Evolutionary conservation across 345 rosid genomes (phyloP).

Genomic region (Rhodomyrtus tomentosa): DNA sequence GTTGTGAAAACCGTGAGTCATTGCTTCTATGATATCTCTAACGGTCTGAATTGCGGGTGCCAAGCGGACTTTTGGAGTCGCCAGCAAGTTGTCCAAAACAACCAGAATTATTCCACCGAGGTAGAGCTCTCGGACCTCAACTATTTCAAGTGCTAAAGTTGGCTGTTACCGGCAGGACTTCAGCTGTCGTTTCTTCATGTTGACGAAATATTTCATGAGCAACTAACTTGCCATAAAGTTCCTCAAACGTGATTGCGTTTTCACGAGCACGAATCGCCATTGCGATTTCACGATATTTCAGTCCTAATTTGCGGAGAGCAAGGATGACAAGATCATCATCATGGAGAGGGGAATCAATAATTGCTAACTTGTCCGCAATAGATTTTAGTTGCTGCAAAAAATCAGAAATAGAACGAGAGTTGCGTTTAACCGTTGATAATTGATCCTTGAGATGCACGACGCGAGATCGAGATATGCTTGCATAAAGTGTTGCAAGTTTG

Average conservation of each 20-base stretch:
- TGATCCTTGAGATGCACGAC: neutral
- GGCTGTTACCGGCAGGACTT: neutral
- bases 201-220: no score
- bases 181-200: neutral
- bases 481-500: neutral
- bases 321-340: neutral
- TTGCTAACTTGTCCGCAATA: no score
- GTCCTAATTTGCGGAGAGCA: accelerated
- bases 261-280: neutral
- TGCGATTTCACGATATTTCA: neutral
- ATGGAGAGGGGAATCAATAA: neutral
- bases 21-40: no score
- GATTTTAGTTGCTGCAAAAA: neutral
- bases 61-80: neutral
- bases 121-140: neutral
- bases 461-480: neutral
- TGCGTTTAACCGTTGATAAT: neutral
- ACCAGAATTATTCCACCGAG: neutral
- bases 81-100: neutral
- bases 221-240: no score
- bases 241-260: neutral
- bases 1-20: no score
- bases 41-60: neutral
- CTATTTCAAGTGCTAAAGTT: neutral
- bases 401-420: neutral